phyloP scores from a whole-genome alignment of 2,329 filamentous ascomycete genomes.

The Aspergillus fumigatiaffinis region DNA sequence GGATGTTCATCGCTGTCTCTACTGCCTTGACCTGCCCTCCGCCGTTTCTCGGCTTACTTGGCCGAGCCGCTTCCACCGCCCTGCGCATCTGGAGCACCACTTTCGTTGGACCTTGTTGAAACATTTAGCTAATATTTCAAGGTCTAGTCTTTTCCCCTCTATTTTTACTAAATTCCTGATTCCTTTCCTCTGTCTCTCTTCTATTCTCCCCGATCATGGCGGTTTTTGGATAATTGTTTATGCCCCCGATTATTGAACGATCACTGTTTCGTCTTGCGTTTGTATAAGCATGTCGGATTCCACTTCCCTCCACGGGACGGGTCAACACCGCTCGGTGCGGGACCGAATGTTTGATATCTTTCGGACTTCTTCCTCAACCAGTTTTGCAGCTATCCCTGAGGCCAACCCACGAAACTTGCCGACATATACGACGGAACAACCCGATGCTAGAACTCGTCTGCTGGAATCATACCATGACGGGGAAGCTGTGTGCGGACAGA shows the following conservation, averaged over 20 bases:
- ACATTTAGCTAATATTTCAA: conserved; percentile 2
- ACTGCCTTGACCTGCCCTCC: background rate
- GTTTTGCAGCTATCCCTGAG: conserved; percentile 7
- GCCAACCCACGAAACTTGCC: conserved; percentile 2
- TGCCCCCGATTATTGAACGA: background rate
- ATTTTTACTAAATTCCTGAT: background rate
- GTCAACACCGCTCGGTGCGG: conserved; percentile 26
- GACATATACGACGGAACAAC: conserved; percentile 14
- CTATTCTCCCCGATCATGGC: background rate
- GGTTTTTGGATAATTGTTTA: conserved; percentile 4
- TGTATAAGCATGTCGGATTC: conserved; percentile 24
- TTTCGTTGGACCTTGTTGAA: conserved; percentile 4
- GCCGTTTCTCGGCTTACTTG: conserved; percentile 15
- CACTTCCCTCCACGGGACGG: conserved; percentile 18
- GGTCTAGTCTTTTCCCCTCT: background rate
- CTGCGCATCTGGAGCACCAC: conserved; percentile 12
- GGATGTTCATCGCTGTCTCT: background rate
- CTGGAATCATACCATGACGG: conserved; percentile 37
- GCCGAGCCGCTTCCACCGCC: conserved; percentile 14
- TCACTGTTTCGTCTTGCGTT: background rate
- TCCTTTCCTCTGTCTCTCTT: conserved; percentile 1
- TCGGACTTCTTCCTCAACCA: conserved; percentile 15
- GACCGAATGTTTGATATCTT: conserved; percentile 31
- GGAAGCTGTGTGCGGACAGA: conserved; percentile 36
- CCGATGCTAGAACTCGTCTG: conserved; percentile 34